Conservation (phyloP, 768 basidiomycete genomes). For the Naganishia vishniacii region DNA sequence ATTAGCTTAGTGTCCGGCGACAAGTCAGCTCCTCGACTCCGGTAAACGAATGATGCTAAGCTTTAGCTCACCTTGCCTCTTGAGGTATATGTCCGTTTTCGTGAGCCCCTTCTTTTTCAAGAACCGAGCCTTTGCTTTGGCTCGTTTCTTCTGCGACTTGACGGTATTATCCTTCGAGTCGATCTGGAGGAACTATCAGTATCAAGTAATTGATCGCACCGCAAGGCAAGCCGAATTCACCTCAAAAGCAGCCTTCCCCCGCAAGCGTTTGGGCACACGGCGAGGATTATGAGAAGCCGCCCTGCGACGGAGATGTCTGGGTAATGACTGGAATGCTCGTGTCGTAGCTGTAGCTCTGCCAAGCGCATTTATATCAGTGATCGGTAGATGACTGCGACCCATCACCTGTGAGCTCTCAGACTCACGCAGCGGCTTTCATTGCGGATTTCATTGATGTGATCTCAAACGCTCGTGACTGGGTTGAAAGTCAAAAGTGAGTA, state of each 20-base stretch:
- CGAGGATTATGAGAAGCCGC: constrained; percentile 93
- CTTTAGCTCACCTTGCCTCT: constrained; percentile 63
- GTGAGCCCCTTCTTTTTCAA: constrained; percentile 58
- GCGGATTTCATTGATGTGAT: constrained; percentile 82
- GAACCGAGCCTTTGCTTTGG: constrained; percentile 56
- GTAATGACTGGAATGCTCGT: constrained; percentile 86
- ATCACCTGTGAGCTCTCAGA: neutral
- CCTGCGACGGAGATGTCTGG: constrained; percentile 80
- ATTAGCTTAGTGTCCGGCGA: constrained; percentile 55
- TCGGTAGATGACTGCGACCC: no score
- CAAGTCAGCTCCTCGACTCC: neutral
- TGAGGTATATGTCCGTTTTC: constrained; percentile 60
- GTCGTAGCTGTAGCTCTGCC: constrained; percentile 65
- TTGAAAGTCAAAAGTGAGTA: neutral
- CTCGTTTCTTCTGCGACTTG: constrained; percentile 51
- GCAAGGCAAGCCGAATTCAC: constrained; percentile 50
- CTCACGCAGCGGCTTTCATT: constrained; percentile 71
- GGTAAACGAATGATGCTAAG: neutral
- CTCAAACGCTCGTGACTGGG: constrained; percentile 82
- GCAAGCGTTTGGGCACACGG: constrained; percentile 75
- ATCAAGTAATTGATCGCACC: neutral
- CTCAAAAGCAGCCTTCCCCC: constrained; percentile 76
- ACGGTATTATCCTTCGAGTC: constrained; percentile 52
- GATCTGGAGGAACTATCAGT: constrained; percentile 52
- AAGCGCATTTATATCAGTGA: constrained; percentile 2